phyloP scores from a whole-genome alignment of 2,329 filamentous ascomycete genomes.

The Phialophora macrospora region DNA sequence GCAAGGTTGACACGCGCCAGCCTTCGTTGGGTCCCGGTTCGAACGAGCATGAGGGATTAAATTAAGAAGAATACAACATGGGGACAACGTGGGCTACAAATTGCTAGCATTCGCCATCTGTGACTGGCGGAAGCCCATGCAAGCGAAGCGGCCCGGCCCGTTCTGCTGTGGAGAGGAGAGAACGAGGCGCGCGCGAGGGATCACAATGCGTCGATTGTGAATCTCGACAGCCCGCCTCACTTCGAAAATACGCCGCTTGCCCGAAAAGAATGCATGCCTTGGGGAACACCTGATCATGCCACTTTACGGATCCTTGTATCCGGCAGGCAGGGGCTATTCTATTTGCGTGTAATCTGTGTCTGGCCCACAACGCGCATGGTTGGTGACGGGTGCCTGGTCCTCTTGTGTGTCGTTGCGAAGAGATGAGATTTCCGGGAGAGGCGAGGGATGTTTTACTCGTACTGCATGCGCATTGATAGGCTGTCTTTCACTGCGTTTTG shows the following conservation, averaged over 20 bases:
- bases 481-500: background rate
- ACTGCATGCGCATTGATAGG: background rate
- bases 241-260: background rate
- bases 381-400: background rate
- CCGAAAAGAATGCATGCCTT: background rate
- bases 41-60: constrained; percentile 14
- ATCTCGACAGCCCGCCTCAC: constrained; percentile 3
- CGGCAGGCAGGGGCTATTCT: background rate
- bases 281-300: constrained; percentile 2
- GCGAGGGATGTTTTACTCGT: background rate
- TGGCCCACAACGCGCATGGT: background rate
- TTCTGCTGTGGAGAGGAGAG: background rate
- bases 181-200: background rate
- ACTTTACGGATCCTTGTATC: background rate
- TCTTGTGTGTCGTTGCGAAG: background rate
- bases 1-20: constrained; percentile 6
- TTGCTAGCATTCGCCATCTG: background rate
- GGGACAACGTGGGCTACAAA: background rate
- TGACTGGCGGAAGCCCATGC: background rate
- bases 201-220: background rate
- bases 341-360: background rate
- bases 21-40: background rate
- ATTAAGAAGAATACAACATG: background rate
- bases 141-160: background rate
- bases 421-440: background rate